Evolutionary conservation across 1,284 basidiomycete species (phyloP), one percentile per base, ranked within the genome.

Genomic region (Mycocalia duriaeana): DNA sequence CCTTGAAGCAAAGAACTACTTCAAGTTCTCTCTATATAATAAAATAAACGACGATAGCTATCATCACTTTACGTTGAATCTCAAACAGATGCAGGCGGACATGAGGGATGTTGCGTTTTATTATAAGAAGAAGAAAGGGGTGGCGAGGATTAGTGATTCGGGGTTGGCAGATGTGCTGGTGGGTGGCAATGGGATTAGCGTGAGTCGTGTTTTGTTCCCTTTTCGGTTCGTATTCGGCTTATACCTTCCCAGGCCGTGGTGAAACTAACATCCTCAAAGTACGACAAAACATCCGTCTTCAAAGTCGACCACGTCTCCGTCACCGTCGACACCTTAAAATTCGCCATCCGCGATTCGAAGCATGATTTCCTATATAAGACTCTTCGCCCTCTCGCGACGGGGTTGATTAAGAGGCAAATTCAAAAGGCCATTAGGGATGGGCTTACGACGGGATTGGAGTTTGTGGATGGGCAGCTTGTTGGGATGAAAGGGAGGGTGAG

Each of bases 281-380:
- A 82, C 53, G 85, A 88, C 58, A 71, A 66, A 19, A 75, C 74
- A 7, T 82, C 83, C 45, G 81, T 91, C 13, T 94, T 94, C 78
- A 78, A 79, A 53, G 88, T 94, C 52, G 78, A 87, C 61, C 70
- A 80, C 49, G 85, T 93, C 18, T 68, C 82, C 49, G 87, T 91
- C 62, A 91, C 91, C 63, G 81, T 94, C 41, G 86, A 86, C 58
- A 79, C 85, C 43, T 79, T 97, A 57, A 91, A 89, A 69, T 96
- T 95, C 70, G 81, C 83, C 31, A 92, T 99, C 61, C 82, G 92
- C 14, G 93, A 95, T 59, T 82, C 81, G 58, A 96, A 95, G 72
- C 94, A 96, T 70, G 90, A 95, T 61, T 69, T 91, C 31, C 65
- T 96, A 46, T 95, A 95, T 77, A 94, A 92, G 73, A 86, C 85